Conservation (phyloP, 1,284 basidiomycete genomes). For the Ganoderma multipileum region DNA sequence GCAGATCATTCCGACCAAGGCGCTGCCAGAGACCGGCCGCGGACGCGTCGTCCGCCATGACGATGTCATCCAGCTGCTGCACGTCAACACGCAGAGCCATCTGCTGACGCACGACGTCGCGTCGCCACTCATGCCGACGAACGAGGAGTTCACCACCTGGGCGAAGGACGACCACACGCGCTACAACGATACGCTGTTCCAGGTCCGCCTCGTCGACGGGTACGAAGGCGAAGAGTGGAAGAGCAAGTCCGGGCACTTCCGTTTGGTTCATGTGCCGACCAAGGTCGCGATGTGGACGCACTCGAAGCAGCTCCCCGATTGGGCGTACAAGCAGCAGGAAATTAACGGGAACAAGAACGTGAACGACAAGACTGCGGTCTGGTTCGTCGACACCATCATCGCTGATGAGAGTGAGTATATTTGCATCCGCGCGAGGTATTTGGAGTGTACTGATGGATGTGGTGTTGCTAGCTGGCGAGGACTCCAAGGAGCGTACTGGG, state of each 20-base stretch:
- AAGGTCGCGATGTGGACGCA: slow-evolving; percentile 96
- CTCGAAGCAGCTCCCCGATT: slow-evolving; percentile 85
- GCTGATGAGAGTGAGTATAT: slow-evolving; percentile 66
- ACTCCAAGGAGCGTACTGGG: slow-evolving; percentile 60
- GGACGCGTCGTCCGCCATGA: slow-evolving; percentile 90
- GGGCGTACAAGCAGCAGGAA: slow-evolving; percentile 98
- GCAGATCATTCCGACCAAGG: slow-evolving; percentile 94
- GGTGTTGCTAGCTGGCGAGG: slow-evolving; percentile 54
- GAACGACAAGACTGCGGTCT: slow-evolving; percentile 82
- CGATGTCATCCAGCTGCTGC: slow-evolving; percentile 89
- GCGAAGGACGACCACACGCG: slow-evolving; percentile 73
- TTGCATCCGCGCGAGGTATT: slow-evolving; percentile 17
- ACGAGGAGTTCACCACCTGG: slow-evolving; percentile 97
- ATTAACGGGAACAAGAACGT: slow-evolving; percentile 98
- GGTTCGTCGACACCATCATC: slow-evolving; percentile 90
- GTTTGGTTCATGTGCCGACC: slow-evolving; percentile 88
- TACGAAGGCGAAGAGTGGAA: slow-evolving; percentile 84
- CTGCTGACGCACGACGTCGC: slow-evolving; percentile 98
- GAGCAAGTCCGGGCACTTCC: slow-evolving; percentile 92
- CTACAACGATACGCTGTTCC: slow-evolving; percentile 90
- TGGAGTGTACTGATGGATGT: slow-evolving; percentile 20
- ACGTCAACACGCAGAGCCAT: slow-evolving; percentile 84
- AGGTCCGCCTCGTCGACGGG: slow-evolving; percentile 74
- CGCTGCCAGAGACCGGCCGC: slow-evolving; percentile 87
- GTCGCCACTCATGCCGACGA: slow-evolving; percentile 95